These are phyloP conservation scores for Ophiostoma montium DNA, from an alignment of 2,329 filamentous ascomycete genomes.

Conservation along the genomic window DNA sequence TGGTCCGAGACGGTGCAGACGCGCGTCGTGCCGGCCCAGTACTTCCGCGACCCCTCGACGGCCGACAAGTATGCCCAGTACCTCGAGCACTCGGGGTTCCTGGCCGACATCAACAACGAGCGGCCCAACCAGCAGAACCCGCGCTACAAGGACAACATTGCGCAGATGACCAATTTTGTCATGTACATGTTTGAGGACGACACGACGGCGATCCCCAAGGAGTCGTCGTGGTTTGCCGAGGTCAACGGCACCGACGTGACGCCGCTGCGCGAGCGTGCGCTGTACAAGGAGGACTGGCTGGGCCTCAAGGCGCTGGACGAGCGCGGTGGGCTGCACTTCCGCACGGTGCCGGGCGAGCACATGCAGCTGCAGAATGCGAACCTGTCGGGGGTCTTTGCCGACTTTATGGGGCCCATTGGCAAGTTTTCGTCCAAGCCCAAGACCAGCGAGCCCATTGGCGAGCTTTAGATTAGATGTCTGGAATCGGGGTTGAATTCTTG, in stretches of 20 bases:
- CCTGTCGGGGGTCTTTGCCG: constrained; percentile 49
- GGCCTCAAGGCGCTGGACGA: constrained; percentile 68
- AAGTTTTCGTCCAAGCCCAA: constrained; percentile 17
- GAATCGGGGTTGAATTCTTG: too few relatives aligned
- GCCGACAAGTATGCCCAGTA: constrained; percentile 60
- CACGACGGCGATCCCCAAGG: constrained; percentile 73
- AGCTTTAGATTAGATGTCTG: constrained; percentile 1
- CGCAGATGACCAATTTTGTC: constrained; percentile 58
- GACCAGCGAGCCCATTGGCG: not conserved
- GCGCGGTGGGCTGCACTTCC: constrained; percentile 65
- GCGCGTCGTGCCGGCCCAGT: constrained; percentile 81
- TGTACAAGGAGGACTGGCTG: constrained; percentile 91
- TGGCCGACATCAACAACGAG: constrained; percentile 97
- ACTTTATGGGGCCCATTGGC: constrained; percentile 47
- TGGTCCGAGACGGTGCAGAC: constrained; percentile 69
- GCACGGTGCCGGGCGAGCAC: constrained; percentile 59
- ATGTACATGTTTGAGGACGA: constrained; percentile 88
- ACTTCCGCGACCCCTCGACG: constrained; percentile 57
- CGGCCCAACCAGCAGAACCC: constrained; percentile 51
- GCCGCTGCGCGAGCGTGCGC: constrained; percentile 48
- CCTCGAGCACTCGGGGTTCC: constrained; percentile 67
- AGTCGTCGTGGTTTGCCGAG: constrained; percentile 83
- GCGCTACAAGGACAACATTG: constrained; percentile 58
- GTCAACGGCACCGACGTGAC: constrained; percentile 59
- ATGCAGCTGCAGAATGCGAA: constrained; percentile 62